Evolutionary conservation across 2,329 filamentous ascomycete species (phyloP).

Genomic region (Leptographium galeiforme): DNA sequence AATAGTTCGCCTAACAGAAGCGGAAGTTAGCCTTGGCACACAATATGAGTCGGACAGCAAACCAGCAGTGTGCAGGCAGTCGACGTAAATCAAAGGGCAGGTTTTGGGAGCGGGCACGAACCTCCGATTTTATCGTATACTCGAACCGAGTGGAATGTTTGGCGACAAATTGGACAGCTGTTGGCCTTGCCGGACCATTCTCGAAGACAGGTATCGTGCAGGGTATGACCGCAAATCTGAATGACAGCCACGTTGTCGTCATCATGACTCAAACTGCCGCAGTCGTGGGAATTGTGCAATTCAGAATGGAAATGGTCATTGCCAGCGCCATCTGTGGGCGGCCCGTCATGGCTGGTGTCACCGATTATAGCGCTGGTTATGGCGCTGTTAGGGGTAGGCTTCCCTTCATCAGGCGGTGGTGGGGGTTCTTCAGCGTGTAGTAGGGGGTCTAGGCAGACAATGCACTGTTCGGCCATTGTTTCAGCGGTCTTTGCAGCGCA

Average conservation of each 20-base stretch:
- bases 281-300: neutral
- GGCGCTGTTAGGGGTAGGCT: slow-evolving; percentile 2
- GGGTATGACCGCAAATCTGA: slow-evolving; percentile 72
- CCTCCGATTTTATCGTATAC: slow-evolving; percentile 70
- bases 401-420: slow-evolving; percentile 10
- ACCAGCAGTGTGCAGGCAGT: neutral
- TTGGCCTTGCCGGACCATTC: slow-evolving; percentile 96
- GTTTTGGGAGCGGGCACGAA: slow-evolving; percentile 20
- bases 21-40: neutral
- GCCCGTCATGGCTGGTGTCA: neutral
- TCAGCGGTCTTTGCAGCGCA: slow-evolving; percentile 5
- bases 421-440: slow-evolving; percentile 22
- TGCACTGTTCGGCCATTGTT: slow-evolving; percentile 49
- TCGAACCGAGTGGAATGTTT: slow-evolving; percentile 79
- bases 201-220: slow-evolving; percentile 85
- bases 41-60: neutral
- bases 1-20: slow-evolving; percentile 33
- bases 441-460: slow-evolving; percentile 51
- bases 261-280: slow-evolving; percentile 9
- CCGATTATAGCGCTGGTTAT: neutral
- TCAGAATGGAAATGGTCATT: neutral
- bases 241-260: slow-evolving; percentile 42
- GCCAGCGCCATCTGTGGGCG: neutral
- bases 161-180: slow-evolving; percentile 93
- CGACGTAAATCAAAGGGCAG: neutral